A percentile compares a stretch with the other conserved stretches of the same genome.
phyloP scores from a whole-genome alignment of 352 stramenopile species.

The Phytophthora europaea region DNA sequence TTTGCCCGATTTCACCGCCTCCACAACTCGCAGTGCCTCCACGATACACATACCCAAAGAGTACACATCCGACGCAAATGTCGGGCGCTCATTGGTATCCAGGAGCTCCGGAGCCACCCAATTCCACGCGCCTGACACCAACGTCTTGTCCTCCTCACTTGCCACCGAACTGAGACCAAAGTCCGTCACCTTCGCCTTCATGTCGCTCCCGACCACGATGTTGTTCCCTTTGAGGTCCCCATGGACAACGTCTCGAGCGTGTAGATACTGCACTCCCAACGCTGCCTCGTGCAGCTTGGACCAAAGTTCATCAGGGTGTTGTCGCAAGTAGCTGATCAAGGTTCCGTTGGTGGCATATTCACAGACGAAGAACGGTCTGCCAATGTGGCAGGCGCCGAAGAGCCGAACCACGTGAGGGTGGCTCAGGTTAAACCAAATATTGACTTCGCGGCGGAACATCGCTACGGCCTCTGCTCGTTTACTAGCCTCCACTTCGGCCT shows the following conservation, averaged over 20 bases:
- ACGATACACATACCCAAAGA: constrained; percentile 1
- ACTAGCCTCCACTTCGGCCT: neutral
- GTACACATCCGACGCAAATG: neutral
- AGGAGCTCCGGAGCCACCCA: neutral
- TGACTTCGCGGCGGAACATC: constrained; percentile 18
- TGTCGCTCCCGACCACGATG: constrained; percentile 13
- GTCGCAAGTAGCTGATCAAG: constrained; percentile 10
- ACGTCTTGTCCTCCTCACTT: neutral
- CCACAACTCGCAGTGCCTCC: neutral
- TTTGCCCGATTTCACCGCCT: neutral
- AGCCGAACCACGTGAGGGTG: constrained; percentile 18
- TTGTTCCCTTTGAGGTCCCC: constrained; percentile 13
- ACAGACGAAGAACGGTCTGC: constrained; percentile 22
- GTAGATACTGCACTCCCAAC: constrained; percentile 4
- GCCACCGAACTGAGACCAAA: constrained; percentile 1
- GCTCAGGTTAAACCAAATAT: constrained; percentile 19
- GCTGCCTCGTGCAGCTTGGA: neutral
- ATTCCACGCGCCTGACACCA: neutral
- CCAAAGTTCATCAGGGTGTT: neutral
- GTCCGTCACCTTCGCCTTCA: constrained; percentile 11
- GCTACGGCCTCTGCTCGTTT: neutral
- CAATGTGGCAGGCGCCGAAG: constrained; percentile 21
- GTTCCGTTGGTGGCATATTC: constrained; percentile 20
- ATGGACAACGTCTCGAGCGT: constrained; percentile 10
- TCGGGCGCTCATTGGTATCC: neutral